Base-by-base conservation (phyloP, 1,139 yeast genomes). In the Kurtzmaniella natalensis region DNA sequence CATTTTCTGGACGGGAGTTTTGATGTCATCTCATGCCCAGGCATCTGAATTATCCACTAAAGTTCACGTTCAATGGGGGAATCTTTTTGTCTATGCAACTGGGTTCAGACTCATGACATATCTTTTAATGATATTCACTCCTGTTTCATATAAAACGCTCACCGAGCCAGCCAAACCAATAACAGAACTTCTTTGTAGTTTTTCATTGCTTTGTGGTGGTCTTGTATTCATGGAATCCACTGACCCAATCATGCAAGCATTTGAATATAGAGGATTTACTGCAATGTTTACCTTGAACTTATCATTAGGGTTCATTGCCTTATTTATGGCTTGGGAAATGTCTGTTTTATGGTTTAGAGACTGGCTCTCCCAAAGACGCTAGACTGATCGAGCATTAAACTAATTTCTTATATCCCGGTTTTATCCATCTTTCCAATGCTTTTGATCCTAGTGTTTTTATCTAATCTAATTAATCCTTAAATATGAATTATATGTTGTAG, bases 1-100 rank as follows among this genome's bases (percentile, higher is more conserved):
- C 8, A 84, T 92, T 25, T 92, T 85, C 59, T 92, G 96, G 95
- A 92, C 97, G 1, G 98, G 98, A 18, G 70, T 82, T n/a, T 69
- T 92, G 42, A 92, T 92, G 98, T 87, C 96, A 2, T 86, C 82
- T 57, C 98, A 92, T 58, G 80, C 78, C 32, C 98, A 92, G 59
- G 86, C 89, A 3, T 79, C 92, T 0, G 65, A 57, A 31, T 70
- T 83, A 22, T 79, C 96, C 2, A 86, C 97, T 1, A 66, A 63
- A 23, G 76, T 92, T 41, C 98, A 92, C 56, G 63, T 73, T 34
- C 96, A 87, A 61, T 92, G 98, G 98, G 98, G 98, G 5, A 71
- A 72, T 38, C 59, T 92, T 50, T 69, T 92, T 41, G 73, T 88
- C 13, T 70, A 76, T 43, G 97, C 87, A 2, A 81, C 96, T 5